These are phyloP conservation scores for Elsinoe australis DNA, from an alignment of 2,329 filamentous ascomycete species.

Conservation along the genomic window DNA sequence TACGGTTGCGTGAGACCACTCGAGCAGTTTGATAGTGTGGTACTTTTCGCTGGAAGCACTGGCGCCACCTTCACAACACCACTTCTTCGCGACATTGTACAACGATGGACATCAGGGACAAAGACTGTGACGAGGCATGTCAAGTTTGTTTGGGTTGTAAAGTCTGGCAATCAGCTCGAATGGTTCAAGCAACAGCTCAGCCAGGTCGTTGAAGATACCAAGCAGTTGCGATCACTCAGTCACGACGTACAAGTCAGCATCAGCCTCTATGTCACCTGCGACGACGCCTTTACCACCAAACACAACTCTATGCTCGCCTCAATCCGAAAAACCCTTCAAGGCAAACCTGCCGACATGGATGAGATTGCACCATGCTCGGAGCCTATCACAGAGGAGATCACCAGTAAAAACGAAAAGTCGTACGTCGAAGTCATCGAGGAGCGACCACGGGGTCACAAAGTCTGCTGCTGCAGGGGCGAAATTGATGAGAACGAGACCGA, in stretches of 20 bases:
- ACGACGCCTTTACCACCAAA: slow-evolving; percentile 40
- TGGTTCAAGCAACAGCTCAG: slow-evolving; percentile 49
- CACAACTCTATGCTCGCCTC: slow-evolving; percentile 28
- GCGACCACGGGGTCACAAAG: slow-evolving; percentile 27
- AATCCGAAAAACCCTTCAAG: slow-evolving; percentile 3
- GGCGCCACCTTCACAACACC: slow-evolving; percentile 54
- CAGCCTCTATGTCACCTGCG: slow-evolving; percentile 49
- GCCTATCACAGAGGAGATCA: slow-evolving; percentile 21
- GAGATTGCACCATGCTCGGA: slow-evolving; percentile 17
- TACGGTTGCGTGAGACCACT: slow-evolving; percentile 32
- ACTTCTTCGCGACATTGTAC: slow-evolving; percentile 48
- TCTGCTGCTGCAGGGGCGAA: slow-evolving; percentile 45
- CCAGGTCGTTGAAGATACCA: slow-evolving; percentile 38
- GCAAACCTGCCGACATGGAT: slow-evolving; percentile 9
- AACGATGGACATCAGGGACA: slow-evolving; percentile 29
- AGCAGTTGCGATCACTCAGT: slow-evolving; percentile 32
- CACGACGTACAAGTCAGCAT: slow-evolving; percentile 42
- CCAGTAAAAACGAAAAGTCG: slow-evolving; percentile 1
- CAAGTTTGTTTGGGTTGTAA: slow-evolving; percentile 53
- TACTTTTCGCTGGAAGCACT: slow-evolving; percentile 53
- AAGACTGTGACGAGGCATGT: slow-evolving; percentile 41
- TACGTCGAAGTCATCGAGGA: slow-evolving; percentile 16
- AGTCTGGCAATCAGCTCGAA: slow-evolving; percentile 43
- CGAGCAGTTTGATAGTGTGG: slow-evolving; percentile 53
- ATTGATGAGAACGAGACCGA: slow-evolving; percentile 39